A percentile compares a stretch with the other conserved stretches of the same genome.
phyloP scores from a whole-genome alignment of 2,329 filamentous ascomycete species.

The Chrysoporthe cubensis region DNA sequence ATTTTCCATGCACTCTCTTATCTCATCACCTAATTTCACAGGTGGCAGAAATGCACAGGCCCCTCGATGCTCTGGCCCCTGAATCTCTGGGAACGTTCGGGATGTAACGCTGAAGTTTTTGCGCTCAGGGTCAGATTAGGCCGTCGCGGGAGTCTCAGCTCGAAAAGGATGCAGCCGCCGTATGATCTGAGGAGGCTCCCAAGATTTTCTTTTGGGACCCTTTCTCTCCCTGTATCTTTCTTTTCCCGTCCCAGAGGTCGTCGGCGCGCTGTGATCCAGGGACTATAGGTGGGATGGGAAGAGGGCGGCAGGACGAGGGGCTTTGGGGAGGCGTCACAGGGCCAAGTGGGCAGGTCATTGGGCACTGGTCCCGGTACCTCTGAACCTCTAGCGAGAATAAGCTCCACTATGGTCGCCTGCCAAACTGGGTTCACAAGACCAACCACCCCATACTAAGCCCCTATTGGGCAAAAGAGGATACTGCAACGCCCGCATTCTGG shows the following conservation, averaged over 20 bases:
- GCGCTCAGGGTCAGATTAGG: background rate
- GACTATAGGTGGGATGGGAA: background rate
- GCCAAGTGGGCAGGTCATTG: background rate
- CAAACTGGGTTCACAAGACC: background rate
- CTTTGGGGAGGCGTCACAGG: background rate
- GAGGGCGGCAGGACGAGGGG: background rate
- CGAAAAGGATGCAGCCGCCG: background rate
- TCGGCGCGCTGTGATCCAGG: background rate
- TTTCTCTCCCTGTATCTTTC: background rate
- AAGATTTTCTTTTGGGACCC: background rate
- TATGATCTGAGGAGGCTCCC: background rate
- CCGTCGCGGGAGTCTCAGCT: too few relatives aligned
- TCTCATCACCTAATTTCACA: background rate
- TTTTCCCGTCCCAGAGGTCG: background rate
- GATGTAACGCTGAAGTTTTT: conserved; percentile 4
- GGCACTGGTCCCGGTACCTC: background rate
- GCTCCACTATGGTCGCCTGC: background rate
- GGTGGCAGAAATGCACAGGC: conserved; percentile 6
- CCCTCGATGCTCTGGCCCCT: background rate
- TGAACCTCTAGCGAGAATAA: conserved; percentile 2
- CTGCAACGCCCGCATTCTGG: background rate
- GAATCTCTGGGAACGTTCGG: background rate
- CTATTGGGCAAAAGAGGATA: background rate
- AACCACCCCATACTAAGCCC: background rate
- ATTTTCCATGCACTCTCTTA: background rate